A percentile compares a stretch with the other conserved stretches of the same genome.
Conservation (phyloP, 2,329 filamentous ascomycete genomes). For the Byssoonygena ceratinophila region DNA sequence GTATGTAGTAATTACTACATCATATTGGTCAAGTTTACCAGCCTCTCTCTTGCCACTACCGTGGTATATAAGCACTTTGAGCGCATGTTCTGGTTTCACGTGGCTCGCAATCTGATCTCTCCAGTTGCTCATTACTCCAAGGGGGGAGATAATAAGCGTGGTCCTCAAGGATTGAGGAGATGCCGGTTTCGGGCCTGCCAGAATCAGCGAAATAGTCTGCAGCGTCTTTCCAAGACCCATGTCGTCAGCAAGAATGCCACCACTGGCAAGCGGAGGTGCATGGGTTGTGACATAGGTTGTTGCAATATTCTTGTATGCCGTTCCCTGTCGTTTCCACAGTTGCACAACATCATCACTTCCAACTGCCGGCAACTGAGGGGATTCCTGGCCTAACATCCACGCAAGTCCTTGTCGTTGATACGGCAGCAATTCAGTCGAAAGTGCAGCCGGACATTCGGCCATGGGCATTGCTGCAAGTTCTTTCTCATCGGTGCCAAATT, state of each 20-base stretch:
- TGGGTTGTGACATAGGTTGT: slow-evolving; percentile 54
- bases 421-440: slow-evolving; percentile 60
- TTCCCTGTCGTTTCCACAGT: slow-evolving; percentile 57
- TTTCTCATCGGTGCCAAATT: slow-evolving; percentile 60
- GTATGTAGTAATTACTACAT: slow-evolving; percentile 77
- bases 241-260: slow-evolving; percentile 80
- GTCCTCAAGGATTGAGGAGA: slow-evolving; percentile 44
- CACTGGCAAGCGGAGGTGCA: slow-evolving; percentile 57
- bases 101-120: slow-evolving; percentile 66
- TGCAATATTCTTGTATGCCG: slow-evolving; percentile 55
- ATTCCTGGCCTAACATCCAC: slow-evolving; percentile 72
- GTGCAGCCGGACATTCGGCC: slow-evolving; percentile 54
- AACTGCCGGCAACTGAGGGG: slow-evolving; percentile 51
- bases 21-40: slow-evolving; percentile 52
- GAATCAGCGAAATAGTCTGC: slow-evolving; percentile 69
- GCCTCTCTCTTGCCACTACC: slow-evolving; percentile 50
- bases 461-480: slow-evolving; percentile 60
- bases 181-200: slow-evolving; percentile 42
- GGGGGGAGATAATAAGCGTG: slow-evolving; percentile 70
- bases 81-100: slow-evolving; percentile 50
- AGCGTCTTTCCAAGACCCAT: slow-evolving; percentile 90
- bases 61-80: slow-evolving; percentile 65
- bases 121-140: slow-evolving; percentile 89
- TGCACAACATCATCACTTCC: slow-evolving; percentile 57
- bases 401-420: slow-evolving; percentile 71